Evolutionary conservation across 805 yeast species (phyloP).

Genomic region (Blastobotrys chiropterorum): DNA sequence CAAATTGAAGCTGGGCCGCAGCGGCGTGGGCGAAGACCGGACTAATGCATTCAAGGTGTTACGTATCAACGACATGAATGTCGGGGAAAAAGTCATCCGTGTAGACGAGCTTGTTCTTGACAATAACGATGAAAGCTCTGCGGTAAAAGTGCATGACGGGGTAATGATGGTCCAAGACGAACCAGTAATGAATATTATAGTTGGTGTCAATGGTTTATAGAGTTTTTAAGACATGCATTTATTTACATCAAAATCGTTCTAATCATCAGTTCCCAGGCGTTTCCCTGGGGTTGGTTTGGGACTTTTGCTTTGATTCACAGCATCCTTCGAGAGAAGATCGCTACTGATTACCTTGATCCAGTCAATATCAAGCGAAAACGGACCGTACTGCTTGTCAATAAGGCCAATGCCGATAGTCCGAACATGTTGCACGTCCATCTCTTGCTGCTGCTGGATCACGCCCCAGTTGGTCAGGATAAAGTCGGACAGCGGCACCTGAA

Average conservation of each 20-base stretch:
- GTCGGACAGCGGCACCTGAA: constrained; percentile 67
- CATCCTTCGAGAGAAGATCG: constrained; percentile 1
- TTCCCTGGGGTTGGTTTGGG: constrained; percentile 20
- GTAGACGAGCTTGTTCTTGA: constrained; percentile 2
- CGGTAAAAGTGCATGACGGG: neutral
- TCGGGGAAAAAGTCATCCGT: constrained; percentile 1
- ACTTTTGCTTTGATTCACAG: neutral
- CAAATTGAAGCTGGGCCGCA: constrained; percentile 4
- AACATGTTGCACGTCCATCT: constrained; percentile 56
- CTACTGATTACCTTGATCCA: constrained; percentile 56
- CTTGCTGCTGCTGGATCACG: constrained; percentile 49
- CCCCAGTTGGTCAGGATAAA: constrained; percentile 84
- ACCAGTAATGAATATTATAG: neutral
- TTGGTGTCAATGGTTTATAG: neutral
- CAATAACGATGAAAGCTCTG: neutral
- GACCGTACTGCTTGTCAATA: constrained; percentile 72
- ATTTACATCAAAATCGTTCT: too few relatives aligned
- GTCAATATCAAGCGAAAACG: constrained; percentile 61
- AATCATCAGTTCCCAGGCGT: constrained; percentile 21
- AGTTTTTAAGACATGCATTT: too few relatives aligned
- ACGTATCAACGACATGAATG: constrained; percentile 1
- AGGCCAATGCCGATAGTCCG: constrained; percentile 74
- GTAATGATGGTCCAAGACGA: neutral
- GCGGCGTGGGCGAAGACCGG: neutral
- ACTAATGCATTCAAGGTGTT: constrained; percentile 4